Evolutionary conservation across 2,329 filamentous ascomycete species (phyloP), one percentile per base, ranked within the genome.

Genomic region (Xylariales sp.): DNA sequence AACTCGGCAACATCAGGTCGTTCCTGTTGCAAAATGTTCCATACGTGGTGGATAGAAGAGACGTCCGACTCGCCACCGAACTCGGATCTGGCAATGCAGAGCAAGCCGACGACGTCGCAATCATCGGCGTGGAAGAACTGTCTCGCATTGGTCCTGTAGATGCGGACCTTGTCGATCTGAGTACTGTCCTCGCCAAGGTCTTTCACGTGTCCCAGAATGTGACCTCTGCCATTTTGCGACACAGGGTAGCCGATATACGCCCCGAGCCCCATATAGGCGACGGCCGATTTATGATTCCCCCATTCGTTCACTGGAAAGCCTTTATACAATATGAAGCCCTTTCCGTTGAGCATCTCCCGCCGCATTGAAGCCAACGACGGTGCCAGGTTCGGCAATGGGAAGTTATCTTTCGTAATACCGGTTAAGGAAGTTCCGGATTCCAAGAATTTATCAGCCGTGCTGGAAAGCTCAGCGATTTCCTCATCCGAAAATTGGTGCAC

Each of bases 251-350:
- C 88, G 8, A 95, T 74, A 61, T 95, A 84, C 4, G 86, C 87
- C 29, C 86, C 84, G 2, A 95, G 73, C 4, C 89, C 89, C 83
- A 95, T 90, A 66, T 94, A 95, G n/a, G 84, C 88, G 9, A 88
- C 81, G 6, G 88, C 88, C 9, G 80, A 86, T 67, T 95, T 95
- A 59, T 80, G 76, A 39, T 80, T 77, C 0, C 83, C 80, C 89
- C 89, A 95, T 63, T 76, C 60, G 31, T 75, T 56, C 1, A 89
- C 86, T 1, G 88, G 88, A 60, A 95, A 83, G 38, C 84, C 81
- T 61, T 93, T 94, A 71, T 94, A 93, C 11, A 95, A 75, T 48
- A 93, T 85, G 66, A 95, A 95, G 12, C 89, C 89, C 56, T 93
- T 93, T 49, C 87, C 88, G 58, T 94, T 78, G 42, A 94, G 64